Conservation (phyloP, 2,329 filamentous ascomycete species). For the Ustilaginoidea virens region DNA sequence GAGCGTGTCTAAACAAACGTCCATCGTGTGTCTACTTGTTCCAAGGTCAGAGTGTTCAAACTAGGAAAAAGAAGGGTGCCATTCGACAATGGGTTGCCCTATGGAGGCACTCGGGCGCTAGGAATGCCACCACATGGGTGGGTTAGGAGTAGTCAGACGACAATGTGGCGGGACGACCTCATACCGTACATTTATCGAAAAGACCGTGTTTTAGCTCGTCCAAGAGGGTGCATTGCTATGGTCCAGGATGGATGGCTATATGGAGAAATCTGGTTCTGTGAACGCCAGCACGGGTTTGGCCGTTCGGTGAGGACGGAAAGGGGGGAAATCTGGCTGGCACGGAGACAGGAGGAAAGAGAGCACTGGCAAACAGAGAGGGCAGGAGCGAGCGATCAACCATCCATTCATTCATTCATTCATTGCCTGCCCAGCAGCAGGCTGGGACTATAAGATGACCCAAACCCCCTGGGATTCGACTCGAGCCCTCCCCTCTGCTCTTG, state of each 20-base stretch:
- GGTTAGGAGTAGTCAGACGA: conserved; percentile 5
- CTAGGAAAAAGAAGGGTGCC: conserved; percentile 1
- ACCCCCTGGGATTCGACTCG: neutral
- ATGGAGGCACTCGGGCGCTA: conserved; percentile 1
- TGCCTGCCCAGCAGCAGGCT: no score
- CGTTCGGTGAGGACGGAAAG: neutral
- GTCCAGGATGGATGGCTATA: neutral
- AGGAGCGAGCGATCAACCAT: no score
- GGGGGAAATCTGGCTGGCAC: no score
- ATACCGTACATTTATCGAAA: conserved; percentile 4
- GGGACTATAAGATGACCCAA: conserved; percentile 3
- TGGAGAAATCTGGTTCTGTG: neutral
- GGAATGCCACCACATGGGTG: conserved; percentile 1
- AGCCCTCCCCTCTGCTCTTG: no score
- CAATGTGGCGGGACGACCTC: conserved; percentile 6
- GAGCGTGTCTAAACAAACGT: no score
- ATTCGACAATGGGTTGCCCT: neutral
- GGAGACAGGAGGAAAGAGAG: neutral
- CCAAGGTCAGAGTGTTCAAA: no score
- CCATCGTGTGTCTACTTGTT: no score
- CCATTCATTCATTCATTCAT: no score
- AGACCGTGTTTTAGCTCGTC: conserved; percentile 2
- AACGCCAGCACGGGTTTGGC: neutral
- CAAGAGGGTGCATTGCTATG: conserved; percentile 1
- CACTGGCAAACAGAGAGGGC: no score